Evolutionary conservation across 2,329 filamentous ascomycete species (phyloP).

Genomic region (Dryadomyces quercivorus): DNA sequence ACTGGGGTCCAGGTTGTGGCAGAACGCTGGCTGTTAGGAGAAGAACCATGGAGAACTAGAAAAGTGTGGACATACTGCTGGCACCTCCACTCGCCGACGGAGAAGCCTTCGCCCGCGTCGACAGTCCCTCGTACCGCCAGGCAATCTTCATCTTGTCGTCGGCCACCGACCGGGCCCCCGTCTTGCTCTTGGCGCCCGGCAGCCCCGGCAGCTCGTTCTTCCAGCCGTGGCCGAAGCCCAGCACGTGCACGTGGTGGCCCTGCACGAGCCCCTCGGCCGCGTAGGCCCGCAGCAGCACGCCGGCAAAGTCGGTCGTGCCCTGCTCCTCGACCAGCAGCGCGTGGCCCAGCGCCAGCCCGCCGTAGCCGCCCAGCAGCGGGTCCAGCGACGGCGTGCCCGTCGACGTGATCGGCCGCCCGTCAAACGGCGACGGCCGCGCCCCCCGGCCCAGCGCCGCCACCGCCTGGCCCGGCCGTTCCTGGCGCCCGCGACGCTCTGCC

Average conservation of each 20-base stretch:
- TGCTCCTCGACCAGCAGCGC: slow-evolving; percentile 74
- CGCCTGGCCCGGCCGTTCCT: not conserved
- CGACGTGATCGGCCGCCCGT: slow-evolving; percentile 79
- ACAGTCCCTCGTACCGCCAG: slow-evolving; percentile 86
- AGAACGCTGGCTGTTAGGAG: slow-evolving; percentile 34
- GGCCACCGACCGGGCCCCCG: too few species aligned
- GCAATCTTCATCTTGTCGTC: slow-evolving; percentile 95
- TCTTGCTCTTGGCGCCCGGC: slow-evolving; percentile 26
- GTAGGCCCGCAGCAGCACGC: slow-evolving; percentile 74
- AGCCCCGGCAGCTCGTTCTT: slow-evolving; percentile 71
- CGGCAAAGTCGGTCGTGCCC: slow-evolving; percentile 88
- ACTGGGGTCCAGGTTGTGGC: slow-evolving; percentile 61
- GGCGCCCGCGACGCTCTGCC: slow-evolving; percentile 2
- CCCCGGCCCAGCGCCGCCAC: slow-evolving; percentile 26
- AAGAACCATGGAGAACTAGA: too few species aligned
- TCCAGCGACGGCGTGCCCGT: slow-evolving; percentile 84
- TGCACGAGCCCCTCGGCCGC: slow-evolving; percentile 89
- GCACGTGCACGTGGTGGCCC: slow-evolving; percentile 75
- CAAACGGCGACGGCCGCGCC: slow-evolving; percentile 74
- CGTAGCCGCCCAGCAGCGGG: slow-evolving; percentile 71
- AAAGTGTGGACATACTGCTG: too few species aligned
- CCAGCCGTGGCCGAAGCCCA: slow-evolving; percentile 73
- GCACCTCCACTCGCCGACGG: too few species aligned
- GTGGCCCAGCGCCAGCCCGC: slow-evolving; percentile 70
- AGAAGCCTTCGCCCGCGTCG: not conserved